These are phyloP conservation scores for Closterium sp. DNA, from an alignment of 139 green algal species.

Conservation along the genomic window DNA sequence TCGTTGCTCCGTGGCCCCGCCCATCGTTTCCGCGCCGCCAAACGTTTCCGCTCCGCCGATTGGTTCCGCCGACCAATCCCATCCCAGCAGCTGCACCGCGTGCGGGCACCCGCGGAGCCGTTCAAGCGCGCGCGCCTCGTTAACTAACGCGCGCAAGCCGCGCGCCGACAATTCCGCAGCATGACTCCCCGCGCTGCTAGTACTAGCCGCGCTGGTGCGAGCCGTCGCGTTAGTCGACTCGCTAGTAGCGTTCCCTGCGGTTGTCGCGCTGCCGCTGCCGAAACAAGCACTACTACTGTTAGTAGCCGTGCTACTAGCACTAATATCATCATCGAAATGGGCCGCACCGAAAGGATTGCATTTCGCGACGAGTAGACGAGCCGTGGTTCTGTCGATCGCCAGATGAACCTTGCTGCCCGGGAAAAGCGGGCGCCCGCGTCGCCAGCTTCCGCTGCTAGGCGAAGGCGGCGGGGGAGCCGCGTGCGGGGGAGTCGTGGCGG, in stretches of 20 bases:
- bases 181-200: background rate
- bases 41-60: background rate
- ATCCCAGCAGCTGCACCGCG: background rate
- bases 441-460: background rate
- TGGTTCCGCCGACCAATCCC: background rate
- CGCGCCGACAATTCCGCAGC: background rate
- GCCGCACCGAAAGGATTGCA: too few relatives aligned
- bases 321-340: too few relatives aligned
- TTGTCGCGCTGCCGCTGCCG: too few relatives aligned
- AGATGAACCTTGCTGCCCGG: background rate
- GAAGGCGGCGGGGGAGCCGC: background rate
- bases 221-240: background rate
- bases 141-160: background rate
- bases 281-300: too few relatives aligned
- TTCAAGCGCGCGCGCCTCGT: background rate
- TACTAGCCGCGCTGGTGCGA: too few relatives aligned
- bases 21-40: background rate
- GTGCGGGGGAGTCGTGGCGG: background rate
- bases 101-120: background rate
- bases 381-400: background rate
- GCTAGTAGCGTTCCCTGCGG: too few relatives aligned
- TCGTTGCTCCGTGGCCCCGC: background rate
- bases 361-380: background rate
- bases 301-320: too few relatives aligned
- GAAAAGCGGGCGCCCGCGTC: background rate